Evolutionary conservation across 441 rosid genomes (phyloP), one percentile per base, ranked within the genome.

Genomic region (Erodium moschatum): DNA sequence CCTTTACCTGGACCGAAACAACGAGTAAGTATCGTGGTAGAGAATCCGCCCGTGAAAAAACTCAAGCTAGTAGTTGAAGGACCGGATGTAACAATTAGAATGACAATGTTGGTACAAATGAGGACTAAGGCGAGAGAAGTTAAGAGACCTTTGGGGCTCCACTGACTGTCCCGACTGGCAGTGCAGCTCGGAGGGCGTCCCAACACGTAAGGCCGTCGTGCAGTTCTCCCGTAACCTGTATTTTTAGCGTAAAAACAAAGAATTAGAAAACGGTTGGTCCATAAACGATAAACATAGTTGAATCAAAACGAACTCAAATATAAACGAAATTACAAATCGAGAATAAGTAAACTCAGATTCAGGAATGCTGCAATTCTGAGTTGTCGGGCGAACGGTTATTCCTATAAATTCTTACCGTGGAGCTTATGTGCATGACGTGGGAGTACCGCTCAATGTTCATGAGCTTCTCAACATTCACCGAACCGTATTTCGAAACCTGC

Each of bases 371-470:
- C 27, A 24, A 24, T 24, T 24, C 2, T 2, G 2, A 24, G 1
- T 24, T 2, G 27, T 24, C 27, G 2, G 38, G 4, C 6, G 38
- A 5, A 33, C 38, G 69, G 67, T 16, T 61, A 61, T 40, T 42
- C 10, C 11, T 10, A 42, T 9, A 1, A 10, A 9, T 42, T 11
- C 48, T 42, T 83, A 93, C 97, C 67, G 90, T 91, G 54, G 98
- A 93, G 80, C 97, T 93, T 61, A 93, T 88, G 87, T 91, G 96
- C 98, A 91, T 94, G 61, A 94, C 98, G 82, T 94, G 97, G 68
- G 96, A 94, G 74, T 91, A 94, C 13, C 85, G 82, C 75, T 94
- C 98, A n/a, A 91, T 72, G 71, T 89, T 84, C 98, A 87, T 94
- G 72, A 91, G 88, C 85, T 85, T 89, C 78, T 89, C 91, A 33